Evolutionary conservation across 177 flowering plant genomes (phyloP), one percentile per base, ranked within the genome.

Genomic region (Vitis hybrid): DNA sequence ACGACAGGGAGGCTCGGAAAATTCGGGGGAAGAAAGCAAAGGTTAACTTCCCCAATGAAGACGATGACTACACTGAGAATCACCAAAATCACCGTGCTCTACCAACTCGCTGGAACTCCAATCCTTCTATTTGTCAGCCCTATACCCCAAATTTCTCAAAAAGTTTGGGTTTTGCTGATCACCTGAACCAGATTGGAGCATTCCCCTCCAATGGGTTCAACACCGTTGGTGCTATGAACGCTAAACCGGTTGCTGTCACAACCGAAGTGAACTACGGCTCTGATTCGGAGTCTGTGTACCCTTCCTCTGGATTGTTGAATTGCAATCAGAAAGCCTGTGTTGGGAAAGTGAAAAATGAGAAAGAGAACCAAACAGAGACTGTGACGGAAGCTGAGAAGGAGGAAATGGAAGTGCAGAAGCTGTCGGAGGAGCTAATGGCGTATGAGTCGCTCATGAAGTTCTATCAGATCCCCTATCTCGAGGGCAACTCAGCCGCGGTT

Each of bases 11-110:
- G 32, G 96, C 96, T 32, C 86, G 84, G 11, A 84, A 77, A 64
- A 87, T 91, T 72, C 81, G 91, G 15, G 96, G 96, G n/a, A 76
- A 78, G 52, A 89, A 89, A 64, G 96, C 96, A 62, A 91, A 91
- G 60, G 85, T 91, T 40, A 91, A 91, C 58, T 91, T 91, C 82
- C 86, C 90, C 19, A 83, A 85, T 65, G 89, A 85, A 66, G 84
- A 71, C 35, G 72, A 59, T n/a, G 48, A 58, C 56, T 1, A 21
- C 72, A 12, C 63, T 35, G 72, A 60, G 24, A 14, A 24, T 15
- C 64, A 21, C 4, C 60, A 11, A 1, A 19, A 59, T 32, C 27
- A 24, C 66, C 55, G 3, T 55, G 24, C 11, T 30, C 51, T 51
- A 11, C 27, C 60, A 51, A 15, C 5, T 57, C 30, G 5, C 16